Evolutionary conservation across 1,284 basidiomycete species (phyloP).

Genomic region (Taiwanofungus camphoratus): DNA sequence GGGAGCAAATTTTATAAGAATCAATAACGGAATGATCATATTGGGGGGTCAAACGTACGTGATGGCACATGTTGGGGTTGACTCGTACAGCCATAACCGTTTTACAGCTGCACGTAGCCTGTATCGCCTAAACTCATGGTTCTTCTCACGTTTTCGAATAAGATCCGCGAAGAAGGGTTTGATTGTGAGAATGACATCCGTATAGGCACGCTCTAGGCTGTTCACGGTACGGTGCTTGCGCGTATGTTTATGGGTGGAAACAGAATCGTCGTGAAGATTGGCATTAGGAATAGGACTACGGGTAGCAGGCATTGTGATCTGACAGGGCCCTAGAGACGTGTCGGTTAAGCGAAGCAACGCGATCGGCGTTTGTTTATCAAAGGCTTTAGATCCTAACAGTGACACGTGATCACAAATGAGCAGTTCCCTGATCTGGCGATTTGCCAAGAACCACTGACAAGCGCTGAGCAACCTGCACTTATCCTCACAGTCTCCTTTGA

Average conservation of each 20-base stretch:
- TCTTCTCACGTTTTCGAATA: conserved; percentile 29
- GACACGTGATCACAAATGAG: conserved; percentile 16
- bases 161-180: conserved; percentile 27
- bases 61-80: conserved; percentile 25
- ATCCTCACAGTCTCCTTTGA: neutral
- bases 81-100: conserved; percentile 30
- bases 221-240: too few species aligned
- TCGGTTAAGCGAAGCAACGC: too few species aligned
- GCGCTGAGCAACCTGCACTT: too few species aligned
- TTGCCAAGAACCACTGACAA: neutral
- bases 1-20: neutral
- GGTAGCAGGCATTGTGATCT: too few species aligned
- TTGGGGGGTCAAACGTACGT: conserved; percentile 20
- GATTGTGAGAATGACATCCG: conserved; percentile 28
- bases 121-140: conserved; percentile 32
- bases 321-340: too few species aligned
- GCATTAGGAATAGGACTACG: too few species aligned
- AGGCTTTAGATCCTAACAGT: conserved; percentile 22
- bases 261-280: too few species aligned
- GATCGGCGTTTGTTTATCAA: conserved; percentile 23
- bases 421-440: conserved; percentile 3
- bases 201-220: conserved; percentile 21
- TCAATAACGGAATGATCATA: neutral
- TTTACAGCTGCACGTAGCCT: conserved; percentile 24
- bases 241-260: too few species aligned